These are phyloP conservation scores for Boletellus ananiceps DNA, from an alignment of 768 basidiomycete species.

Conservation along the genomic window DNA sequence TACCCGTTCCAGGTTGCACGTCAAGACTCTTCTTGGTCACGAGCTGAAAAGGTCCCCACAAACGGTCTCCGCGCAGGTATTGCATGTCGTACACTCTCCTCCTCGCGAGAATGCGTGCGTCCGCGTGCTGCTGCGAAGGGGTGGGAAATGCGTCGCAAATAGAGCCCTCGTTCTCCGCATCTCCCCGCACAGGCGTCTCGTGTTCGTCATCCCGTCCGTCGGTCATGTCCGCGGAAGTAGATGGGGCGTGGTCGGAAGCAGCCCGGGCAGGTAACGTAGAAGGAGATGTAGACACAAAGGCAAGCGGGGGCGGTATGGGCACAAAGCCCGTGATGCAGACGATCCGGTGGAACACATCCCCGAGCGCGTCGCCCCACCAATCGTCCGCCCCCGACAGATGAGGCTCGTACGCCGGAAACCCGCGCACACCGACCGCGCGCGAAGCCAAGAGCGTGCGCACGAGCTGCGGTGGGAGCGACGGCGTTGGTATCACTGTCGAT, in stretches of 20 bases:
- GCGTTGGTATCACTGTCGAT: conserved; percentile 10
- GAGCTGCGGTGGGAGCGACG: conserved; percentile 34
- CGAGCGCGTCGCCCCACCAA: conserved; percentile 29
- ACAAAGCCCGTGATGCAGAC: conserved; percentile 44
- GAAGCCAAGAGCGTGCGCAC: conserved; percentile 22
- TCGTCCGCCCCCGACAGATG: conserved; percentile 14
- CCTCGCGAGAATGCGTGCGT: conserved; percentile 26
- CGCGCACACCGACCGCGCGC: conserved; percentile 19
- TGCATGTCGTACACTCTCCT: conserved; percentile 31
- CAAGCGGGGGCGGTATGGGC: conserved; percentile 22
- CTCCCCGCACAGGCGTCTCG: neutral
- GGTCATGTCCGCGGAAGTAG: neutral
- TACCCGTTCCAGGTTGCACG: neutral
- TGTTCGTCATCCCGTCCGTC: neutral
- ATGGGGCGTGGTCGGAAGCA: neutral
- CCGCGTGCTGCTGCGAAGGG: conserved; percentile 12
- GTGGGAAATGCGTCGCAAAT: conserved; percentile 7
- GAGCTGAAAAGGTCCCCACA: conserved; percentile 27
- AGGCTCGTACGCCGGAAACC: conserved; percentile 11
- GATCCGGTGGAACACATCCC: conserved; percentile 39
- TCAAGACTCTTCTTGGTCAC: conserved; percentile 12
- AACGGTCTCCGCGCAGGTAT: conserved; percentile 24
- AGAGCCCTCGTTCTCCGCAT: neutral
- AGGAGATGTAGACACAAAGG: neutral
- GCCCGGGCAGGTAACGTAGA: neutral